Conservation (phyloP, 345 rosid species). For the Sapria himalayana region DNA sequence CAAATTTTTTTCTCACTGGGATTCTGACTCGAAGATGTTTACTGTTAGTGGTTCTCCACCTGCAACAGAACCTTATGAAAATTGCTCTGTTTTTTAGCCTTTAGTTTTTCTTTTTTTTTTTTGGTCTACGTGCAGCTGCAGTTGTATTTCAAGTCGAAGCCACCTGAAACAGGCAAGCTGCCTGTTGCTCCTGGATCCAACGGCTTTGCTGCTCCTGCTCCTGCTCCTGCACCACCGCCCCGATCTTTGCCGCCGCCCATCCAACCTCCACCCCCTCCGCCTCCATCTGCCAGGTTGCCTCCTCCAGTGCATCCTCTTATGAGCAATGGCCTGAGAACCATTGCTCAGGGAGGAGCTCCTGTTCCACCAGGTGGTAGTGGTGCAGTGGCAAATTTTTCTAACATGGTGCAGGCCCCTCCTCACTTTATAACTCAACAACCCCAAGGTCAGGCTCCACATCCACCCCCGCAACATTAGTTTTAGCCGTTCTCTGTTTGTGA, state of each 20-base stretch:
- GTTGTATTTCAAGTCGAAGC: constrained; percentile 66
- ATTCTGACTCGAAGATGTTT: constrained; percentile 96
- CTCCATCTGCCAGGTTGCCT: constrained; percentile 25
- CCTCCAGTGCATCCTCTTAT: constrained; percentile 77
- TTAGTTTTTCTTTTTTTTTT: constrained; percentile 1
- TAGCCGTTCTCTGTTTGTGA: too few species aligned
- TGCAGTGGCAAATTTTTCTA: constrained; percentile 34
- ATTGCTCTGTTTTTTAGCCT: neutral
- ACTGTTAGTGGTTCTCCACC: constrained; percentile 30
- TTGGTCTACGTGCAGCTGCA: constrained; percentile 39
- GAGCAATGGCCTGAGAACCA: constrained; percentile 47
- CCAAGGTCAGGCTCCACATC: constrained; percentile 13
- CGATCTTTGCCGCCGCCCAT: constrained; percentile 41
- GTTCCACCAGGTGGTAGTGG: constrained; percentile 55
- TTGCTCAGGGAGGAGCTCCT: constrained; percentile 52
- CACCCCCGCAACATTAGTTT: constrained; percentile 13
- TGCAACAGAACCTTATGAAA: neutral
- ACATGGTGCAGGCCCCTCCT: constrained; percentile 21
- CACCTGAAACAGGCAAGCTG: constrained; percentile 60
- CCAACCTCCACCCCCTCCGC: constrained; percentile 47
- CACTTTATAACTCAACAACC: constrained; percentile 37
- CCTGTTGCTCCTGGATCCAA: constrained; percentile 40
- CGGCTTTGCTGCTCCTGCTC: constrained; percentile 33
- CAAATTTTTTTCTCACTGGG: constrained; percentile 96
- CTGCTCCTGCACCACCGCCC: constrained; percentile 36